These are phyloP conservation scores for Arachis stenosperma DNA, from an alignment of 306 rosid genomes.

Conservation along the genomic window DNA sequence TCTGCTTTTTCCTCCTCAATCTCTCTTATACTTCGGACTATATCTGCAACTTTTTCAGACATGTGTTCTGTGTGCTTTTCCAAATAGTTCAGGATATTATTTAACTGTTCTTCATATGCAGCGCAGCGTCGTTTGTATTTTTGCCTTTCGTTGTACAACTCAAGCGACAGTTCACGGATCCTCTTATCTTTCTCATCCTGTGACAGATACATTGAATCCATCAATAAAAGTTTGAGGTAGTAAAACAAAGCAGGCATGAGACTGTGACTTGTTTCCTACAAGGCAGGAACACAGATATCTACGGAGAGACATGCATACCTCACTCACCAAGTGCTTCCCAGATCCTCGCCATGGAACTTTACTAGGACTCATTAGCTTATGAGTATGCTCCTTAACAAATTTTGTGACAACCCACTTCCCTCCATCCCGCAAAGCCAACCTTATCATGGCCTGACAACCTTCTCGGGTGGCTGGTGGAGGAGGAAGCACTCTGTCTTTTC, in stretches of 20 bases:
- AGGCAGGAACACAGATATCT: background rate
- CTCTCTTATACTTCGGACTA: constrained; percentile 59
- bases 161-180: constrained; percentile 67
- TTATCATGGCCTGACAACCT: constrained; percentile 83
- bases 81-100: constrained; percentile 56
- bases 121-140: constrained; percentile 73
- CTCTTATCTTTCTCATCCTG: constrained; percentile 81
- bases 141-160: constrained; percentile 70
- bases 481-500: constrained; percentile 80
- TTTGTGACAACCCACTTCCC: constrained; percentile 76
- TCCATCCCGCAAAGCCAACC: constrained; percentile 67
- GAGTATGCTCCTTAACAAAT: constrained; percentile 72
- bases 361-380: constrained; percentile 69
- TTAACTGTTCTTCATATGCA: constrained; percentile 68
- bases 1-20: constrained; percentile 60
- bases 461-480: constrained; percentile 74
- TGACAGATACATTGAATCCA: constrained; percentile 17
- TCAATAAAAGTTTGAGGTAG: constrained; percentile 13
- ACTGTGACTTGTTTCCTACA: background rate
- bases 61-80: constrained; percentile 71
- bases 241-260: background rate
- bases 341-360: constrained; percentile 78
- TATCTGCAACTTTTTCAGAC: constrained; percentile 61
- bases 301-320: constrained; percentile 61
- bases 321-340: constrained; percentile 67